phyloP scores from a whole-genome alignment of 331 rosid species.

The Malus hybrid region DNA sequence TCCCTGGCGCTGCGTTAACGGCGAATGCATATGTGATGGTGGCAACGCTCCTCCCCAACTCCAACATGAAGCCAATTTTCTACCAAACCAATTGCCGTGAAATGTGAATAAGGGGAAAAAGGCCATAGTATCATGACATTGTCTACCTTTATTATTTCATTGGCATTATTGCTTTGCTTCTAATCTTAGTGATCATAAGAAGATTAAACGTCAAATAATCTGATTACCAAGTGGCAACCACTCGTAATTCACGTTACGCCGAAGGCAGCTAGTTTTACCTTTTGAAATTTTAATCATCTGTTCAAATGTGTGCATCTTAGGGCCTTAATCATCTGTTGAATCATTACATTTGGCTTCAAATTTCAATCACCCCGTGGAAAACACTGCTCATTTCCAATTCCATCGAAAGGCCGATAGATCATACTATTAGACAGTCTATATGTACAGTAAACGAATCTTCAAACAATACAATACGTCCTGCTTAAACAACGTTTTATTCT shows the following conservation, averaged over 20 bases:
- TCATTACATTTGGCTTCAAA: neutral
- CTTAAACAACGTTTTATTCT: neutral
- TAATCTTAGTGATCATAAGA: neutral
- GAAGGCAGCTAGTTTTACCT: neutral
- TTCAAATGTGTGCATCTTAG: neutral
- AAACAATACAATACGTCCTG: neutral
- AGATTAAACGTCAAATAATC: neutral
- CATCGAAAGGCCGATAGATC: too few relatives aligned
- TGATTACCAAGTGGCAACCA: neutral
- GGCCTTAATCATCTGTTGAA: neutral
- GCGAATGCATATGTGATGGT: slow-evolving; percentile 11
- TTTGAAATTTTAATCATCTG: neutral
- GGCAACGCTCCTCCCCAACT: neutral
- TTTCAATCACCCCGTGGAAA: too few relatives aligned
- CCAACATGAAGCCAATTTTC: neutral
- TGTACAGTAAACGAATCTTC: neutral
- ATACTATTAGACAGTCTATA: neutral
- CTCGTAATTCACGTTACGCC: neutral
- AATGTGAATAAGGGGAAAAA: neutral
- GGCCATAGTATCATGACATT: neutral
- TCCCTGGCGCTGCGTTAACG: slow-evolving; percentile 21
- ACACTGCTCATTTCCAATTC: too few relatives aligned
- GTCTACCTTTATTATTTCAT: neutral
- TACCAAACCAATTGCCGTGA: neutral
- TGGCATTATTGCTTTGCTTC: neutral